A percentile compares a stretch with the other conserved stretches of the same genome.
Evolutionary conservation across 1,284 basidiomycete genomes (phyloP).

Genomic region (Tylopilus sp.): DNA sequence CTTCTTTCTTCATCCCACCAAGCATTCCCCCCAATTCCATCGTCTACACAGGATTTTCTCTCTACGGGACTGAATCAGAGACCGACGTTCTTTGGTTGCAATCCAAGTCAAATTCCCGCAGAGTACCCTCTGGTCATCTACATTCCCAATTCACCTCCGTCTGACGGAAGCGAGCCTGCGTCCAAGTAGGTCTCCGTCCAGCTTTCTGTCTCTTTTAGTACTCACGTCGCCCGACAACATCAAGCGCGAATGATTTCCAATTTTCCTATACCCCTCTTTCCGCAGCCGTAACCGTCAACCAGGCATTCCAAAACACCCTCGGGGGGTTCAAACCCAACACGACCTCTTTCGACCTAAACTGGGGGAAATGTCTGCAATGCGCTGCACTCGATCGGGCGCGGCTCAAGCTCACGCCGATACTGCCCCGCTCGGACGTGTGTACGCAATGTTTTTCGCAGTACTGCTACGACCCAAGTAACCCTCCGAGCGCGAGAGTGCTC

Average conservation of each 20-base stretch:
- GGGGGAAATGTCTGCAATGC: slow-evolving; percentile 41
- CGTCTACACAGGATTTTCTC: slow-evolving; percentile 49
- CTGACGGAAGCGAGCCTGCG: slow-evolving; percentile 51
- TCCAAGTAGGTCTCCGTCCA: slow-evolving; percentile 47
- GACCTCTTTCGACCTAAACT: slow-evolving; percentile 34
- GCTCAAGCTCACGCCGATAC: slow-evolving; percentile 13
- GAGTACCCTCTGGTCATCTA: slow-evolving; percentile 58
- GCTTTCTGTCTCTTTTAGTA: background rate
- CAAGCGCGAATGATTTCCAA: slow-evolving; percentile 43
- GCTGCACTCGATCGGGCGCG: slow-evolving; percentile 43
- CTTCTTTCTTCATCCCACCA: slow-evolving; percentile 53
- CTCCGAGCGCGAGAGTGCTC: slow-evolving; percentile 23
- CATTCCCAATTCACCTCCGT: slow-evolving; percentile 60
- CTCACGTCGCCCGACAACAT: slow-evolving; percentile 5
- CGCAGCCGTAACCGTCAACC: slow-evolving; percentile 48
- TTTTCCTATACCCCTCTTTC: slow-evolving; percentile 47
- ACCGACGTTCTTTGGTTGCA: slow-evolving; percentile 75
- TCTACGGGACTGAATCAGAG: slow-evolving; percentile 61
- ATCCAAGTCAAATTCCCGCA: slow-evolving; percentile 45
- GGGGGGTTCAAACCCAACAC: slow-evolving; percentile 53
- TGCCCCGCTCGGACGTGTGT: slow-evolving; percentile 26
- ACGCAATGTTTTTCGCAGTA: slow-evolving; percentile 33
- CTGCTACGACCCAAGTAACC: slow-evolving; percentile 32
- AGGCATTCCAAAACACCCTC: slow-evolving; percentile 47
- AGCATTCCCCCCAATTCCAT: slow-evolving; percentile 59